Percentiles rank a stretch among this genome's conserved stretches.
phyloP scores from a whole-genome alignment of 495 filamentous ascomycete genomes.

The Hyphodiscus hymeniophilus region DNA sequence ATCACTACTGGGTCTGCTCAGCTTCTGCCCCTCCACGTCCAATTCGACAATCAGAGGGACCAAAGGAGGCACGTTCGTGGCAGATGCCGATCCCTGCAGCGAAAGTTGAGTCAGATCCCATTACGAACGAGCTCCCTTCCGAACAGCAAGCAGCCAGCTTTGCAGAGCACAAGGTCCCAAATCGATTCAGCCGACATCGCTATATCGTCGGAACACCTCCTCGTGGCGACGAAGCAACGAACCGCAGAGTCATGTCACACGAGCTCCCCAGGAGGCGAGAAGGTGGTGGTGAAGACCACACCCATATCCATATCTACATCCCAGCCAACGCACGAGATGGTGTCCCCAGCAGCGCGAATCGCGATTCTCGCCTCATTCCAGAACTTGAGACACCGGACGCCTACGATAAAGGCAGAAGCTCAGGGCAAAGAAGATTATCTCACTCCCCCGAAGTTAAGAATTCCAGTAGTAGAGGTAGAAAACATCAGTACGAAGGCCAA shows the following conservation, averaged over 20 bases:
- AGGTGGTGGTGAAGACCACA: conserved; percentile 16
- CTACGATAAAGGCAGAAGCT: conserved; percentile 1
- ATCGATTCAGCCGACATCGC: conserved; percentile 12
- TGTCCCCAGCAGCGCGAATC: neutral
- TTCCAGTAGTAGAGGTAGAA: neutral
- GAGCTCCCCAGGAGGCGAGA: conserved; percentile 4
- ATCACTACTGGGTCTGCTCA: conserved; percentile 46
- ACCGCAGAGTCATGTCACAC: conserved; percentile 14
- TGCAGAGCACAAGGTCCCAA: conserved; percentile 12
- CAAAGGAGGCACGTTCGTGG: neutral
- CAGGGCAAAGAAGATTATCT: neutral
- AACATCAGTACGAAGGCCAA: neutral
- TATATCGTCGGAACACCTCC: conserved; percentile 20
- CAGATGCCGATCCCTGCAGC: conserved; percentile 1
- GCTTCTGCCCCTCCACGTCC: conserved; percentile 16
- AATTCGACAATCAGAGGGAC: conserved; percentile 1
- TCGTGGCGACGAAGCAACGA: neutral
- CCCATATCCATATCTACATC: conserved; percentile 22
- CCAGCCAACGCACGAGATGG: conserved; percentile 7
- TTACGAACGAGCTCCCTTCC: conserved; percentile 7
- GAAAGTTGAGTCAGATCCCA: conserved; percentile 3
- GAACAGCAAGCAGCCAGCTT: conserved; percentile 3
- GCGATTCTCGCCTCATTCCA: conserved; percentile 7
- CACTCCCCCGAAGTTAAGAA: conserved; percentile 4
- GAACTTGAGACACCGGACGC: conserved; percentile 2